Evolutionary conservation across 78 protist genomes (phyloP), one percentile per base, ranked within the genome.

Genomic region (Pelomyxa schiedti): DNA sequence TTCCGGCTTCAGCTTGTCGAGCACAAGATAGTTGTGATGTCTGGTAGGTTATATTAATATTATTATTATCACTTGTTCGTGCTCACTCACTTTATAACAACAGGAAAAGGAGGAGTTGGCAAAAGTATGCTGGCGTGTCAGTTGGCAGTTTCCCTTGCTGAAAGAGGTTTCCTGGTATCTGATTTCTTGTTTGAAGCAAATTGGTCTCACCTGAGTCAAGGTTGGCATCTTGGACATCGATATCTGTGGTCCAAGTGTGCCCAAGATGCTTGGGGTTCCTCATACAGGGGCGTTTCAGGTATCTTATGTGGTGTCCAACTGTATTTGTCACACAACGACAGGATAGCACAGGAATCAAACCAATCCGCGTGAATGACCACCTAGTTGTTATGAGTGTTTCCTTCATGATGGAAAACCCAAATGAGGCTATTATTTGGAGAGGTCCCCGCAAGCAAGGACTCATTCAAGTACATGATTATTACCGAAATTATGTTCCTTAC

Each of bases 71-170:
- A n/a, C n/a, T n/a, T n/a, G n/a, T n/a, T n/a, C n/a, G n/a, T n/a
- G n/a, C n/a, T n/a, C n/a, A n/a, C n/a, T n/a, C n/a, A n/a, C n/a
- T 16, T 90, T 3, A 90, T 90, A 37, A 69, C 88, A 35, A 40
- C 76, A 4, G 94, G 94, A 68, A 90, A 90, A 38, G 94, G 94
- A 36, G 94, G 93, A 24, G 90, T 86, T 3, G 94, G 94, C 37
- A 90, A 90, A 77, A 28, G 64, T n/a, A 79, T 88, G 3, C 52
- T 68, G 5, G 1, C 35, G 1, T 29, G 71, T 1, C 69, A 74
- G 3, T 68, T 74, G 66, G 77, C 67, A 8, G 0, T 1, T 32
- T 37, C 39, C 40, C 83, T 85, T 39, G 81, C 4, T 2, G 81
- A 63, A 1, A 9, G 3, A 1, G 86, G 81, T 3, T 0, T 32